Evolutionary conservation across 306 rosid species (phyloP), one percentile per base, ranked within the genome.

Genomic region (Astragalus membranaceus): DNA sequence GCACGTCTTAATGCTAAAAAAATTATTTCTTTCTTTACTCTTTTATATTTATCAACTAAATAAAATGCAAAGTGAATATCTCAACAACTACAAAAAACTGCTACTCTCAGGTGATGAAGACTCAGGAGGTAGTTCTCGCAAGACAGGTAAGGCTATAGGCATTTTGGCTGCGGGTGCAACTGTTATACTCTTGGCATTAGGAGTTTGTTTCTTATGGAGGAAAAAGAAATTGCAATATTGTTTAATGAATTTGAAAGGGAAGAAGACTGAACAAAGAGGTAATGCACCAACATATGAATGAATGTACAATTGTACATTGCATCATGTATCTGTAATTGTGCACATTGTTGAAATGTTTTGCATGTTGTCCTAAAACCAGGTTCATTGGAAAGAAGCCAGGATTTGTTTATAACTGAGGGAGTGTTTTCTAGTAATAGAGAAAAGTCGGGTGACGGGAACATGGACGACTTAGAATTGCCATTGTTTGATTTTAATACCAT

Each of bases 321-420:
- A 14, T 60, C 5, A 14, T 60, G 1, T 72, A 63, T 55, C 10
- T 50, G 82, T 51, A 17, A 49, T 72, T 69, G 8, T 20, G 55
- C 10, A 15, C 52, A 50, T 32, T 10, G 73, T 75, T 59, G 60
- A 48, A 14, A 36, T 65, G 35, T 62, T 73, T 57, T 70, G 12
- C 12, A 58, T 72, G 7, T 52, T 80, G 47, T 29, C 52, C 13
- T 14, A 23, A 65, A 80, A 61, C 61, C 82, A 89, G 96, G 85
- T 80, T 68, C 64, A 8, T 52, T 30, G 1, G 94, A 88, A 77
- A 90, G 85, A 84, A 90, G 96, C 75, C 94, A 79, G 50, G 96
- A 84, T 77, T 75, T 77, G 17, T 78, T 85, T 43, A 78, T 86
- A 69, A 67, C 76, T 70, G 89, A 88, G 35, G 72, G 63, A 23